A percentile compares a stretch with the other conserved stretches of the same genome.
phyloP scores from a whole-genome alignment of 495 filamentous ascomycete species.

The Trichoderma asperelloides region DNA sequence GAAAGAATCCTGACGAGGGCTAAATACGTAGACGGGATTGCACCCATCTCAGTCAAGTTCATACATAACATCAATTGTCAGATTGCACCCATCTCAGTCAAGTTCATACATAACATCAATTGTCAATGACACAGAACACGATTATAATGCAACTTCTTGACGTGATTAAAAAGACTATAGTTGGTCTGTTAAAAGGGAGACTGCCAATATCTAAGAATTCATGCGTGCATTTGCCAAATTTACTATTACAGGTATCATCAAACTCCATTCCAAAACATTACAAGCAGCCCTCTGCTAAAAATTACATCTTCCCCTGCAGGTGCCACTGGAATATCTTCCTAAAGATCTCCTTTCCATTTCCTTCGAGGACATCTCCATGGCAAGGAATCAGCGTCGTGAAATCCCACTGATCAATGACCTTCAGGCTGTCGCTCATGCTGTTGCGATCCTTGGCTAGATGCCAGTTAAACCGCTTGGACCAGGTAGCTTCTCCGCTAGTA shows the following conservation, averaged over 20 bases:
- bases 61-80: too few relatives aligned
- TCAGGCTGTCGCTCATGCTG: conserved; percentile 59
- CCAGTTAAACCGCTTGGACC: conserved; percentile 78
- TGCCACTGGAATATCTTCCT: conserved; percentile 82
- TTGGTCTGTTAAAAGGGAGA: too few relatives aligned
- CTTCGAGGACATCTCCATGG: conserved; percentile 86
- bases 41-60: too few relatives aligned
- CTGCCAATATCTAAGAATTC: too few relatives aligned
- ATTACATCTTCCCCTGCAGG: conserved; percentile 44
- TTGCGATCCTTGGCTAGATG: conserved; percentile 56
- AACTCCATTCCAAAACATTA: not conserved
- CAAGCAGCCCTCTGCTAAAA: not conserved
- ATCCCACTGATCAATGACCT: conserved; percentile 68
- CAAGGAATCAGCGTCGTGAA: conserved; percentile 84
- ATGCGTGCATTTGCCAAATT: too few relatives aligned
- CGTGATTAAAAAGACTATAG: too few relatives aligned
- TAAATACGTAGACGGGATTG: too few relatives aligned
- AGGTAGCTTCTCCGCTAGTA: conserved; percentile 54
- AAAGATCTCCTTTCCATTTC: conserved; percentile 66
- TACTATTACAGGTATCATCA: not conserved
- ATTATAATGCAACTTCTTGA: too few relatives aligned
- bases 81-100: too few relatives aligned
- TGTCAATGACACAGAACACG: too few relatives aligned
- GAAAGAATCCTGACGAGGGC: too few relatives aligned
- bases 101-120: too few relatives aligned